Base-by-base conservation (phyloP, 2,329 filamentous ascomycete species). In the Epichloe sp. region DNA sequence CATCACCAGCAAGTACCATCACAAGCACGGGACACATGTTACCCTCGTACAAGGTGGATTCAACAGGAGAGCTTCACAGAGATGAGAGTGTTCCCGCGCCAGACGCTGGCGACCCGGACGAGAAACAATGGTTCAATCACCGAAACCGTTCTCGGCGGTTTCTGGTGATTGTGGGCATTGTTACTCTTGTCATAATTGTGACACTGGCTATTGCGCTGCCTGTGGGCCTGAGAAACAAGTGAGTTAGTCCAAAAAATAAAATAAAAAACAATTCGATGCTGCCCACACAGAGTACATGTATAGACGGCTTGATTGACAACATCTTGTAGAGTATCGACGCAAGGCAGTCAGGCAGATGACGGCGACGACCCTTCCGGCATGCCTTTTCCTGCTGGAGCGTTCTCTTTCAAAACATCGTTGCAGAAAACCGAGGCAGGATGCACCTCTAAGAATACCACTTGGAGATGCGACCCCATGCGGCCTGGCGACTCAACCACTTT, bases 351-450 rank as follows among this genome's bases (percentile, higher is more conserved):
- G 38, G 41, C 34, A 21, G 35, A 49, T 3, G 47, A 54, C n/a
- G 34, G 17, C 15, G 41, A 36, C 23, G 41, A 52, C 14, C 36
- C 21, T 3, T 41, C 56, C 17, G 43, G 49, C 4, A 26, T 56
- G 11, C 51, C 60, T 19, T 85, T 85, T 58, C 83, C 83, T 1
- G 66, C 75, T 1, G 83, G 83, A 5, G 73, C 76, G n/a, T 86
- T 79, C 63, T 70, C 76, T 38, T 71, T 86, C 57, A 69, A 74
- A 6, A 79, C 80, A 21, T 76, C 75, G 53, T 75, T 86, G 40
- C 68, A 72, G 47, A 74, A 69, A 5, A 65, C 74, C 2, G 65
- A 67, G 15, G 75, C 77, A 6, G 70, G 70, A 47, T 86, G 83
- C 64, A 82, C 79, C 1, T 72, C 76, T 14, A 74, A 78, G 56